Evolutionary conservation across 352 stramenopile genomes (phyloP), one percentile per base, ranked within the genome.

Genomic region (Halophytophthora batemanensis): DNA sequence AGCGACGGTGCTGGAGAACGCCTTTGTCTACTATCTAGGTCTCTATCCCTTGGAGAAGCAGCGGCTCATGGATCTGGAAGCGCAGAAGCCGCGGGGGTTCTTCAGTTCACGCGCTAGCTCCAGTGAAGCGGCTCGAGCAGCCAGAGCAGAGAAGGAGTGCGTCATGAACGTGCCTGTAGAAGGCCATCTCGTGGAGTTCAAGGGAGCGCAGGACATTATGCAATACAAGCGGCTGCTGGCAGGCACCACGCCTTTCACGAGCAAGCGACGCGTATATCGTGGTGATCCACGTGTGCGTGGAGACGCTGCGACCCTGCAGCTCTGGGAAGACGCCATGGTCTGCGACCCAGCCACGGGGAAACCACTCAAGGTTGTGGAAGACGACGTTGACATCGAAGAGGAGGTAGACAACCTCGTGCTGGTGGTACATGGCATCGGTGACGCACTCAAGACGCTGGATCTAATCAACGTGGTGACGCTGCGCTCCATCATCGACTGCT

Each of bases 391-490:
- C 38, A 85, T 93, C 39, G 74, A 90, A 46, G 66, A 77, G 12
- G 72, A 91, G 23, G 64, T 95, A n/a, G 77, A 92, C 38, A 84
- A 96, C 40, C 66, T 96, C 7, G 75, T 96, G 34, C 71, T 96
- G 14, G 89, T 96, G 25, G 82, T 96, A 2, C 87, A 96, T 49
- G 87, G 87, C 18, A 96, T 96, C 29, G 87, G 87, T n/a, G 87
- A 95, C 38, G 82, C 86, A 15, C 59, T 95, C 14, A 92, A 90
- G 67, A 94, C 81, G 17, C 82, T 90, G 41, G 82, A 94, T 50
- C 60, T 90, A 13, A 89, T 93, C 54, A 93, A 93, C 40, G 80
- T 93, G 13, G 78, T 90, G 43, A 88, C 75, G 22, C 53, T 92
- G 25, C 76, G 82, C 7, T 91, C 81, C 18, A 93, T 95, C 57